Evolutionary conservation across 2,329 filamentous ascomycete species (phyloP), one percentile per base, ranked within the genome.

Genomic region (Phialophora macrospora): DNA sequence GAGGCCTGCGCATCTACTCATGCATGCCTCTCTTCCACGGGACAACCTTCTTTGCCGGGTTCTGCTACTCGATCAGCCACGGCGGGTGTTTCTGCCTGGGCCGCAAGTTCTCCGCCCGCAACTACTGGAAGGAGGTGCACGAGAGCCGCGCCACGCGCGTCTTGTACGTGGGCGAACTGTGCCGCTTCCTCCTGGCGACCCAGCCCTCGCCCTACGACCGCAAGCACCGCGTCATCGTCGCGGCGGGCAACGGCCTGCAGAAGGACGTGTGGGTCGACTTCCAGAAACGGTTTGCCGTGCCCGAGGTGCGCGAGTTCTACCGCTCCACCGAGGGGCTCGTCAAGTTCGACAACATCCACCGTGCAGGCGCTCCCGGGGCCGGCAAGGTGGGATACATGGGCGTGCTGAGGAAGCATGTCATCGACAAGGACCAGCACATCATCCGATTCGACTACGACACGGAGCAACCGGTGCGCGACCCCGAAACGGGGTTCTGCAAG

Each of bases 311-410:
- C 64, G 90, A 93, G 75, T 92, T 93, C 77, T 93, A 92, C 81
- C 90, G 89, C 75, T 90, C 87, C 64, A 91, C 88, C 1, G 90
- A 93, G 75, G 89, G 90, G 24, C 81, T 91, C 52, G 83, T 92
- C 70, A 77, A 77, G 0, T 79, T 92, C 14, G 77, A 87, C 65
- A 90, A 90, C 72, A 75, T 82, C 84, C 89, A 6, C 85, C 87
- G 34, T 87, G 92, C 70, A 89, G 90, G 5, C 75, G 83, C 1
- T 73, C 92, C 49, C 74, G 84, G 51, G 82, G 90, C 5, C 75
- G 80, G 64, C 0, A 82, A 80, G 78, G 72, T 83, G 3, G 75
- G 74, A 20, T 83, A 83, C 68, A 76, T 80, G 55, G 81, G 83
- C 52, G 66, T 74, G 72, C 44, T 79, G 75, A 24, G 61, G 12